Evolutionary conservation across 148 eudicot genomes (phyloP).

Genomic region (Polygonum aviculare): DNA sequence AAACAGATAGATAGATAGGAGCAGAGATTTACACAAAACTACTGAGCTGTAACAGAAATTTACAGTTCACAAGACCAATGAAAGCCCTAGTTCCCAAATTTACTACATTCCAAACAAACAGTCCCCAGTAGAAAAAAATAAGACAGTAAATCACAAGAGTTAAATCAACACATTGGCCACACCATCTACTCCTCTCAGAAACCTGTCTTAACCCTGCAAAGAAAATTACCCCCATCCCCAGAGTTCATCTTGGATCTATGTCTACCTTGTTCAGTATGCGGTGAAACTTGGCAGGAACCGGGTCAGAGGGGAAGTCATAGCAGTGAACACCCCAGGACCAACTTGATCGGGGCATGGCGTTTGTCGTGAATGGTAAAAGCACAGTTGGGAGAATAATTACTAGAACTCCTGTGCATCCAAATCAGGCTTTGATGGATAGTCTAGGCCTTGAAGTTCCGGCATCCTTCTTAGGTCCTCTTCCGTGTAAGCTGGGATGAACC

Average conservation of each 20-base stretch:
- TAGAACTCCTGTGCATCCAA: conserved; percentile 51
- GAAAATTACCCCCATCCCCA: background rate
- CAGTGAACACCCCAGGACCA: background rate
- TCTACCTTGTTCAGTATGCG: conserved; percentile 1
- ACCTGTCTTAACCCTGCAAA: conserved; percentile 5
- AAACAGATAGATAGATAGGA: no score
- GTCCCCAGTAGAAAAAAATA: background rate
- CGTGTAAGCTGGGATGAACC: conserved; percentile 81
- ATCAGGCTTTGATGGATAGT: conserved; percentile 86
- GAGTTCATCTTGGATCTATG: background rate
- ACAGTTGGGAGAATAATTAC: background rate
- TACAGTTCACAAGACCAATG: background rate
- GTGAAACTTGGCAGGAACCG: background rate
- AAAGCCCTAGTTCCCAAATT: background rate
- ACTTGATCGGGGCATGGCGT: background rate
- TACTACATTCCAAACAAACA: conserved; percentile 9
- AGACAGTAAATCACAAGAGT: background rate
- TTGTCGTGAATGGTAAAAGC: background rate
- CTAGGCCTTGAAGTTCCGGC: conserved; percentile 93
- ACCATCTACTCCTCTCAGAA: conserved; percentile 1
- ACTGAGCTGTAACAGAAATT: background rate
- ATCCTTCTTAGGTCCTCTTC: conserved; percentile 80
- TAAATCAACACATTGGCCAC: background rate
- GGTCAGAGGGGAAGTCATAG: background rate
- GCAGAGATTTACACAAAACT: background rate